phyloP scores from a whole-genome alignment of 140 eudicot genomes.

The Cichorium intybus region DNA sequence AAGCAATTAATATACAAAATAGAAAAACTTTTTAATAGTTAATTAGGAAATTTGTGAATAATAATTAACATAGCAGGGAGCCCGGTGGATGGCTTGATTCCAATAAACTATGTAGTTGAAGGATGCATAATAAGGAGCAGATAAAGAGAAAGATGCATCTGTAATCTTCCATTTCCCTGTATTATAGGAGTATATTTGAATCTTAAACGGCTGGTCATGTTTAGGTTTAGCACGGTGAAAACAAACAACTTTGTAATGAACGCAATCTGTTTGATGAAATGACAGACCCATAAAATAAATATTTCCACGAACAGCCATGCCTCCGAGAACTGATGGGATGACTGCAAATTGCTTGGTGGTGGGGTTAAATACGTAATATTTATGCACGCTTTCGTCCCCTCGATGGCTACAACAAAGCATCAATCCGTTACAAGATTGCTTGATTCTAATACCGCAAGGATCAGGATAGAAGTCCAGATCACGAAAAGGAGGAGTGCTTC shows the following conservation, averaged over 20 bases:
- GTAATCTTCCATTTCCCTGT: constrained; percentile 12
- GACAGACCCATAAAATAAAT: no score
- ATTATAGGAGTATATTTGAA: constrained; percentile 15
- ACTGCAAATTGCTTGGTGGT: not conserved
- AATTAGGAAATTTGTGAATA: no score
- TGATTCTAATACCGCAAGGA: no score
- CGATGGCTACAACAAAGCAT: no score
- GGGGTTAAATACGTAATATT: not conserved
- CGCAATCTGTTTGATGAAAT: no score
- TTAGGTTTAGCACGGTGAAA: not conserved
- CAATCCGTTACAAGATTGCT: no score
- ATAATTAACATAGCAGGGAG: not conserved
- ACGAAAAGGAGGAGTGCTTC: no score
- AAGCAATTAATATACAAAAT: no score
- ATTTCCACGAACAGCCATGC: no score
- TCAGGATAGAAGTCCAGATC: no score
- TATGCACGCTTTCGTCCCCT: no score
- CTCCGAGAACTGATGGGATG: not conserved
- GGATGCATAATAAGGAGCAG: not conserved
- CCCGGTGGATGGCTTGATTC: constrained; percentile 21
- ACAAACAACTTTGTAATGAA: constrained; percentile 3
- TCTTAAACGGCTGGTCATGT: not conserved
- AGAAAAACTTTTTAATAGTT: no score
- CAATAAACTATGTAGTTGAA: constrained; percentile 5
- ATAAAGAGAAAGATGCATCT: constrained; percentile 3